These are phyloP conservation scores for Lachnellula arida DNA, from an alignment of 2,329 filamentous ascomycete genomes.

Conservation along the genomic window DNA sequence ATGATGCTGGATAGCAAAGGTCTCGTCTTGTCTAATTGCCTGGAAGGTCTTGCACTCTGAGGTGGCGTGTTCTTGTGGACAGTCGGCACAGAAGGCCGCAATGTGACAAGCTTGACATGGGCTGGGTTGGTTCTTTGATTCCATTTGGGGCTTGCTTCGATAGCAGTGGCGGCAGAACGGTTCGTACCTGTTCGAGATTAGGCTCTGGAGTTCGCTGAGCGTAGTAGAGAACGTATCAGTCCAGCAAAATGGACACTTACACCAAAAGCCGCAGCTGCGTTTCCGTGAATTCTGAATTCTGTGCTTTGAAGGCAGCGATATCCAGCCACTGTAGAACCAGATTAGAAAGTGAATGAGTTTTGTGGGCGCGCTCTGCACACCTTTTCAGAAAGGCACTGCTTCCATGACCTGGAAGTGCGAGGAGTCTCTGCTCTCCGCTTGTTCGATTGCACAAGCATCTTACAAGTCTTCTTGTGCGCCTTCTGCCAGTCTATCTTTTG, in stretches of 20 bases:
- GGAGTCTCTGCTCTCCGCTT: not conserved
- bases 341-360: not conserved
- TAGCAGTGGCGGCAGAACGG: slow-evolving; percentile 17
- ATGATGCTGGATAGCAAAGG: slow-evolving; percentile 11
- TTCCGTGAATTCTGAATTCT: not conserved
- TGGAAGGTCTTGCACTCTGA: slow-evolving; percentile 4
- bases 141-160: slow-evolving; percentile 12
- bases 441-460: slow-evolving; percentile 5
- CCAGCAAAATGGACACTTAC: slow-evolving; percentile 1
- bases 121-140: not conserved
- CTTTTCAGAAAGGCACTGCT: slow-evolving; percentile 10
- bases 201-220: not conserved
- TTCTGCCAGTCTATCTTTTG: slow-evolving; percentile 24
- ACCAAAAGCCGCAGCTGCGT: slow-evolving; percentile 9
- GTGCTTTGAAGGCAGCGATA: slow-evolving; percentile 3
- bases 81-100: slow-evolving; percentile 9
- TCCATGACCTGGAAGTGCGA: slow-evolving; percentile 3
- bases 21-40: slow-evolving; percentile 6
- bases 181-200: slow-evolving; percentile 11
- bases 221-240: not conserved
- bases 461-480: slow-evolving; percentile 13
- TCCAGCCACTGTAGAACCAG: slow-evolving; percentile 8
- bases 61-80: slow-evolving; percentile 4
- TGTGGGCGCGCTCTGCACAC: slow-evolving; percentile 1
- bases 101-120: slow-evolving; percentile 12